A percentile compares a stretch with the other conserved stretches of the same genome.
These are phyloP conservation scores for Achlya hypogyna DNA, from an alignment of 352 stramenopile genomes.

Conservation along the genomic window DNA sequence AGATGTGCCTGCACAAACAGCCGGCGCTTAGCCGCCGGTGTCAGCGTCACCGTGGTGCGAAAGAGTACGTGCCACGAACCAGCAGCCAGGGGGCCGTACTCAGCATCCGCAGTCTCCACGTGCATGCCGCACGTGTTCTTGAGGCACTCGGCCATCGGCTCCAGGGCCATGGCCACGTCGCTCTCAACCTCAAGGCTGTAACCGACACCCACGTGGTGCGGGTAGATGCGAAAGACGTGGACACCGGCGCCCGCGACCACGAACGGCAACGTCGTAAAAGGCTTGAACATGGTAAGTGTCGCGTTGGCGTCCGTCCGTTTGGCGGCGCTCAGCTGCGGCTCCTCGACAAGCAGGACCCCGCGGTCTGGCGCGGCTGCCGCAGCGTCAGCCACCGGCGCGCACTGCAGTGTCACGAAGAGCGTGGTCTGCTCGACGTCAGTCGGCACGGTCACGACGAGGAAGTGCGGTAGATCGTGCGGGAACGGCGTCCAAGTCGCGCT, in stretches of 20 bases:
- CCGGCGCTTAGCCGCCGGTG: neutral
- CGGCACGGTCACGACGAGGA: slow-evolving; percentile 1
- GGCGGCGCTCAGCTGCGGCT: neutral
- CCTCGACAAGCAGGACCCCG: neutral
- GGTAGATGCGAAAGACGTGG: slow-evolving; percentile 14
- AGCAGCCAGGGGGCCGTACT: neutral
- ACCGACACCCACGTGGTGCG: neutral
- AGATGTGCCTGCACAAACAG: slow-evolving; percentile 52
- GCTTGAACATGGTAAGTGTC: neutral
- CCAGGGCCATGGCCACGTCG: neutral
- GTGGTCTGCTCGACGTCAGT: neutral
- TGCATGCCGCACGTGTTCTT: slow-evolving; percentile 1
- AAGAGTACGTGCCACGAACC: slow-evolving; percentile 1
- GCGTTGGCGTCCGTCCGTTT: neutral
- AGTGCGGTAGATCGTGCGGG: slow-evolving; percentile 5
- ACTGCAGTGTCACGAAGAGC: slow-evolving; percentile 10
- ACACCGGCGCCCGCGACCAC: neutral
- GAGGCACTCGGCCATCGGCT: neutral
- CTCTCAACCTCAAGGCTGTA: slow-evolving; percentile 18
- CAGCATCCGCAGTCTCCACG: neutral
- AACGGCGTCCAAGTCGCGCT: neutral
- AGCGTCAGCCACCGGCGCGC: neutral
- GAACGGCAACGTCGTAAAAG: slow-evolving; percentile 5
- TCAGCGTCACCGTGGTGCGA: neutral
- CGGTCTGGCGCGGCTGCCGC: neutral